Conservation (phyloP, 169 alveolate genomes). For the Eimeria praecox region DNA sequence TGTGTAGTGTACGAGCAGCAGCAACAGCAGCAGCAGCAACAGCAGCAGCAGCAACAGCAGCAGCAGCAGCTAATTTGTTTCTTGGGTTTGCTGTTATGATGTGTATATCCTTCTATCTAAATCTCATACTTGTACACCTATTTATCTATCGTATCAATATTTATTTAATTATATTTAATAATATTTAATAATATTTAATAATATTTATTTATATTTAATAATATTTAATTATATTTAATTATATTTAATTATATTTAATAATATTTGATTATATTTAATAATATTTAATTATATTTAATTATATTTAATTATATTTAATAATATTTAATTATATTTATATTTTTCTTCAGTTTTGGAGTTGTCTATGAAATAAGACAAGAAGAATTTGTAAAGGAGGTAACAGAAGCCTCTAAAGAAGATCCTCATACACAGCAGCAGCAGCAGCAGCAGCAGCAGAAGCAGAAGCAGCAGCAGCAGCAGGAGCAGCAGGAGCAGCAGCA, state of each 20-base stretch:
- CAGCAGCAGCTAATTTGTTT: background rate
- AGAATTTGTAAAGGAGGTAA: constrained; percentile 48
- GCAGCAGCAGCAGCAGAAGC: background rate
- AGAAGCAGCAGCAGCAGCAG: no score
- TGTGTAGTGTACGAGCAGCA: background rate
- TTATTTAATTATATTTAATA: no score
- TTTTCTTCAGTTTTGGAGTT: constrained; percentile 52
- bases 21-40: constrained; percentile 28
- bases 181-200: no score
- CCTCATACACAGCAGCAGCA: constrained; percentile 8
- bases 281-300: background rate
- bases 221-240: no score
- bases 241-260: no score
- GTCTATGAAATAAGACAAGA: constrained; percentile 12
- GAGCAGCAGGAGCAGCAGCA: background rate
- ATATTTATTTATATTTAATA: no score
- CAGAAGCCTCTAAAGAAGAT: constrained; percentile 67
- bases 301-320: background rate
- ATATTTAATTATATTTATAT: background rate
- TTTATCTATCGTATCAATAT: no score
- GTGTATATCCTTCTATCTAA: no score
- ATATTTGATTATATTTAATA: no score
- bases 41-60: constrained; percentile 2
- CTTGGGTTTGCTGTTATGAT: background rate
- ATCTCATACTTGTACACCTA: no score